Base-by-base conservation (phyloP, 768 basidiomycete species). In the Boletus speciosus region DNA sequence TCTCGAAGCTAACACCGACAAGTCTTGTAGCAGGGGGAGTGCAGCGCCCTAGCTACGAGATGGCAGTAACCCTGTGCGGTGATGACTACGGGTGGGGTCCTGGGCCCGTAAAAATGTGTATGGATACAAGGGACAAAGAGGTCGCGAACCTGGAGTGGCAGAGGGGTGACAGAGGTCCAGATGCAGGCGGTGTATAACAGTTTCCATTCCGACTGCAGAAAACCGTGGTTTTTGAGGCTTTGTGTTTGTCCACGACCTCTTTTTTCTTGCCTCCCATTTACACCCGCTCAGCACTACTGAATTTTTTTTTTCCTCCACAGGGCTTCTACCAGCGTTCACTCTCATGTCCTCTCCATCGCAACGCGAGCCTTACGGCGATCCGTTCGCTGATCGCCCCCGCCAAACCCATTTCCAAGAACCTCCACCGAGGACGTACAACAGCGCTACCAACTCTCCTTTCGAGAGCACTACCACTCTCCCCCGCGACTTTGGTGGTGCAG, bases 321-420 rank as follows among this genome's bases (percentile, higher is more conserved):
- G 60, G 47, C 27, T 9, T 49, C 32, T 16, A 15, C 37, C 19
- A 45, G 21, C 54, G 48, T 42, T 31, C 41, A 19, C 21, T 47
- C 44, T 12, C 36, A 71, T 71, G 69, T 58, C 71, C 40, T 66
- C 63, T 47, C 54, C 66, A 6, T 55, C 71, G 50, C 70, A 67
- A 29, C 65, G 63, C 44, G 70, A 69, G 54, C 70, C 64, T 16
- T 77, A 78, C 49, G 75, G 72, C 31, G 87, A 92, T 68, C 90
- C 90, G 6, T 92, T 91, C 67, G 76, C 83, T 46, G 88, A 91
- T 73, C 77, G 82, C 21, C 78, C 82, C 51, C 81, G 78, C 50
- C 80, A 77, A 49, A 73, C 81, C 40, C 84, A 82, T 47, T 69
- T 71, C 50, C 88, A 87, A 63, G 74, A 78, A 35, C 85, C 87